Base-by-base conservation (phyloP, 2,329 filamentous ascomycete species). In the Hymenoscyphus salicellus region DNA sequence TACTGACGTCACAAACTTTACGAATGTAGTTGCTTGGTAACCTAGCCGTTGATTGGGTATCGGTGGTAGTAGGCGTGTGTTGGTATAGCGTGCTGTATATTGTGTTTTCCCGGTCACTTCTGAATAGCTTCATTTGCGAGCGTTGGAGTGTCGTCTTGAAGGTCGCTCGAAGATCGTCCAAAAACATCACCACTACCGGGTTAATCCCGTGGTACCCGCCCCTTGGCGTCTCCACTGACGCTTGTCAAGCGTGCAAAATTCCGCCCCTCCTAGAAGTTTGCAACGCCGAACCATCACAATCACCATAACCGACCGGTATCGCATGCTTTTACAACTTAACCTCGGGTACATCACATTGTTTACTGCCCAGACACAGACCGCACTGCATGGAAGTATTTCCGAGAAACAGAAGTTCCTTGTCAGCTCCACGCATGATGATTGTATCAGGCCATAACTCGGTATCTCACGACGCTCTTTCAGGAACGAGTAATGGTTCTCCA, bases 361-460 rank as follows among this genome's bases (percentile, higher is more conserved):
- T 23, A 52, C 46, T 11, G 23, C 11, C 46, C 20, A 8, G 36
- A 52, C 46, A 52, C 8, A 14, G 10, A 52, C 8, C 20, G n/a
- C 46, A 26, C 46, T 26, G 20, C 46, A 52, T 52, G 46, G 46
- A 52, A 52, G 10, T 20, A 11, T 52, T 23, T 26, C 46, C 46
- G 23, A 23, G 46, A 26, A 26, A 52, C 5, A 38, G 14, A 17
- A 16, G 36, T 52, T 52, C 20, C 46, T 30, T 55, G 52, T 55
- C 52, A 55, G 52, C 23, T 55, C 52, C 26, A 56, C 17, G 52
- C 52, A 56, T 56, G 5, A 56, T 56, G 55, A 32, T 60, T 30
- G 11, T 60, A 30, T 17, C 17, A 52, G 16, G 58, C 43, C 58
- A 52, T 49, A 60, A 23, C 43, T 56, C 55, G 52, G 52, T 30